Base-by-base conservation (phyloP, 1,284 basidiomycete species). In the Mycena sp. region DNA sequence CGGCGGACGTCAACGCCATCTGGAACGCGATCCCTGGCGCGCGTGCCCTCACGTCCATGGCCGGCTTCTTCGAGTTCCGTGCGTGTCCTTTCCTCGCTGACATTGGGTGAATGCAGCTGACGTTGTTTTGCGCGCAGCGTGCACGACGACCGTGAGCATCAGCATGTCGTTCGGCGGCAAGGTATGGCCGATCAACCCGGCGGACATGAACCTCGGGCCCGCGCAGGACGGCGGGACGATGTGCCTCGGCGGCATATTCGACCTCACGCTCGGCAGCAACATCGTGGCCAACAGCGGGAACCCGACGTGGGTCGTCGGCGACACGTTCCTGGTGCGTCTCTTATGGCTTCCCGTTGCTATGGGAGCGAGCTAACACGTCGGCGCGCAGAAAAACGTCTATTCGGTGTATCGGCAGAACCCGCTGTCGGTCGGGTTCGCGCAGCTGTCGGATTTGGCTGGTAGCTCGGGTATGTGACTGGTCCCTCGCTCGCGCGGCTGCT, bases 191-290 rank as follows among this genome's bases (percentile, higher is more conserved):
- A 89, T 98, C 71, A 84, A 79, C 70, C 43, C 85, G 0, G 74
- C 73, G 2, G 93, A 96, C 73, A 91, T 97, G 86, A 96, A 92
- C 75, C 75, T 95, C 12, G 93, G 93, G 2, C 70, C 64, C 3
- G 41, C 83, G 32, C 32, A 35, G n/a, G 68, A 68, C 2, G 63
- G 69, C 25, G 70, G 76, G 49, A 75, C 72, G 53, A 72, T 76
- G 56, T 96, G 94, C 74, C 76, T 93, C 4, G 93, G 93, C 37
- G 91, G 87, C 2, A 84, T 96, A 60, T 93, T 95, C 68, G 91
- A 90, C 69, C 80, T 94, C 54, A 81, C 77, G 46, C 74, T 80
- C 26, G 90, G 88, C 23, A 85, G 84, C 52, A 81, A 79, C 68
- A 85, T 90, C 58, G 74, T 73, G 25, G 70, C 73, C 11, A 78